Evolutionary conservation across 164 flowering plant genomes (phyloP).

Genomic region (Tetracentron sinense): DNA sequence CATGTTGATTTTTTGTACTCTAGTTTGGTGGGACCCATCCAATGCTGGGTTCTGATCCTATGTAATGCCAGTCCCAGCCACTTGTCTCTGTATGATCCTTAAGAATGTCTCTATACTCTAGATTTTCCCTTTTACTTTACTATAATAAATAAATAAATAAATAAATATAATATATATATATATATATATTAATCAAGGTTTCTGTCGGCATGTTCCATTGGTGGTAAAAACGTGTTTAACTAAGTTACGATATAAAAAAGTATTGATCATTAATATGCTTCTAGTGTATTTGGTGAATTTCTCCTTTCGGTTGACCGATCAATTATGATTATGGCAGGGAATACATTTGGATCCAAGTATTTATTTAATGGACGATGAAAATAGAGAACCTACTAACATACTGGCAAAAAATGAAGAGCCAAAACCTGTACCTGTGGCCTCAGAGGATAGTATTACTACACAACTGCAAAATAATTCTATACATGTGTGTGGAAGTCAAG

Average conservation of each 20-base stretch:
- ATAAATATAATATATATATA: too few species aligned
- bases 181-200: too few species aligned
- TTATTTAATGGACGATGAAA: constrained; percentile 89
- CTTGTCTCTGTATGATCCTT: too few species aligned
- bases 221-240: not conserved
- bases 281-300: not conserved
- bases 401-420: constrained; percentile 33
- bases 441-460: constrained; percentile 23
- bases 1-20: too few species aligned
- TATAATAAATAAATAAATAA: too few species aligned
- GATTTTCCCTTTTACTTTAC: too few species aligned
- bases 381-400: constrained; percentile 32
- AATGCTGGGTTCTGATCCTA: too few species aligned
- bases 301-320: not conserved
- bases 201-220: not conserved
- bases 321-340: constrained; percentile 51
- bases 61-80: too few species aligned
- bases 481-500: constrained; percentile 18
- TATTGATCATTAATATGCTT: constrained; percentile 4
- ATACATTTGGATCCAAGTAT: constrained; percentile 97
- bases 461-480: constrained; percentile 22
- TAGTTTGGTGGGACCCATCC: too few species aligned
- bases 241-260: too few species aligned
- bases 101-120: too few species aligned
- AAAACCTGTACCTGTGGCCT: constrained; percentile 19